Evolutionary conservation across 176 grass and related monocot genomes (phyloP).

Genomic region (Cymbopogon citratus): DNA sequence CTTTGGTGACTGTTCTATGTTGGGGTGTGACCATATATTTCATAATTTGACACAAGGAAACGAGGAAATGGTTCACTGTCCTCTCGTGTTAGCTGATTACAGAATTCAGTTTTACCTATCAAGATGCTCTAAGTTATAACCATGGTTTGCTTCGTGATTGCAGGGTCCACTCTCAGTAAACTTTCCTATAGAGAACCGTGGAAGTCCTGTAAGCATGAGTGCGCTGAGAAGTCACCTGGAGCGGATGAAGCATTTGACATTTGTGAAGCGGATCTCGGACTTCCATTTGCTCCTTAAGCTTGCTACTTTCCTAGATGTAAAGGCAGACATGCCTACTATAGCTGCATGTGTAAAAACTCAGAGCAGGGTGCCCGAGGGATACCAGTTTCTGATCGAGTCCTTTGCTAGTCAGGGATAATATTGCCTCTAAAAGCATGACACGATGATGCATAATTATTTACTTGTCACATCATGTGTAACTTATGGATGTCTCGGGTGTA

Average conservation of each 20-base stretch:
- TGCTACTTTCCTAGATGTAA: slow-evolving; percentile 54
- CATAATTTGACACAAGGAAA: neutral
- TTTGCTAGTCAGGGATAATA: slow-evolving; percentile 50
- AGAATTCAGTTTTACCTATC: neutral
- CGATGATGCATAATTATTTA: slow-evolving; percentile 2
- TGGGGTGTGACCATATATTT: neutral
- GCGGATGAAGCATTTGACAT: slow-evolving; percentile 53
- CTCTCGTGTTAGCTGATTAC: neutral
- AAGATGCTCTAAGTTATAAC: neutral
- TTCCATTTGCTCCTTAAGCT: slow-evolving; percentile 84
- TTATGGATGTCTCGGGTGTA: slow-evolving; percentile 17
- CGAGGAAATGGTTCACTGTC: neutral
- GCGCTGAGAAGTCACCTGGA: slow-evolving; percentile 64
- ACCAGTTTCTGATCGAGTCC: slow-evolving; percentile 80
- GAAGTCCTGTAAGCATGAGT: slow-evolving; percentile 22
- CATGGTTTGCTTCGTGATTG: neutral
- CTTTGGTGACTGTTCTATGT: neutral
- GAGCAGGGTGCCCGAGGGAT: slow-evolving; percentile 63
- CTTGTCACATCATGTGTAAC: slow-evolving; percentile 25
- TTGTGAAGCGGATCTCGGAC: slow-evolving; percentile 82
- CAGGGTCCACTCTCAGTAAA: slow-evolving; percentile 63
- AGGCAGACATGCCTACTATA: slow-evolving; percentile 63
- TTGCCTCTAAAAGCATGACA: neutral
- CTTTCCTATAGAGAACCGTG: slow-evolving; percentile 80
- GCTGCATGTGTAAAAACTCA: slow-evolving; percentile 56